These are phyloP conservation scores for Aspergillus fumigatus DNA, from an alignment of 2,329 filamentous ascomycete genomes.

Conservation along the genomic window DNA sequence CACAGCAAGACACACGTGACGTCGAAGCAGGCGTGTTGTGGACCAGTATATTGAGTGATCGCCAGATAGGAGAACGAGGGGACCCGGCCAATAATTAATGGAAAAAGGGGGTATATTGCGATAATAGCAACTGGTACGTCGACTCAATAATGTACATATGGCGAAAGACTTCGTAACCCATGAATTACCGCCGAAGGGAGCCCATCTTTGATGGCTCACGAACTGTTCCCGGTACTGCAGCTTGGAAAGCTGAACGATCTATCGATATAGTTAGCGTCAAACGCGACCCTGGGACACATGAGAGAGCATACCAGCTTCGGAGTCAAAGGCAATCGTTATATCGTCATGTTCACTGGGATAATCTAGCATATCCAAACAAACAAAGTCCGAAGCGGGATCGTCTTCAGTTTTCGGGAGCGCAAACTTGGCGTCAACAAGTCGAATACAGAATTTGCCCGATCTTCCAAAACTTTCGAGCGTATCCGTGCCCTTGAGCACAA, in stretches of 20 bases:
- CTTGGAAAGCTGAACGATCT: conserved; percentile 38
- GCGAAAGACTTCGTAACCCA: not conserved
- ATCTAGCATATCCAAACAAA: conserved; percentile 82
- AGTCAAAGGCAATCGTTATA: conserved; percentile 79
- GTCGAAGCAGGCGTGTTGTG: not conserved
- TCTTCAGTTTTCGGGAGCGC: conserved; percentile 62
- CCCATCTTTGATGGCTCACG: conserved; percentile 38
- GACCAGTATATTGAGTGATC: not conserved
- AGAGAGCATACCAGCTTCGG: conserved; percentile 62
- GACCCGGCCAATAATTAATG: not conserved
- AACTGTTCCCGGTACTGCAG: conserved; percentile 35
- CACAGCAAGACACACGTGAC: not conserved
- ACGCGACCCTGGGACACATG: too few relatives aligned
- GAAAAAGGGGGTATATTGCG: not conserved
- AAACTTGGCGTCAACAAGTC: conserved; percentile 87
- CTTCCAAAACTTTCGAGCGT: conserved; percentile 67
- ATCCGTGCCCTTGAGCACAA: conserved; percentile 78
- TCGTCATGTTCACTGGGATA: conserved; percentile 92
- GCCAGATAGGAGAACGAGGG: not conserved
- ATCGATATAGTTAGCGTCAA: conserved; percentile 3
- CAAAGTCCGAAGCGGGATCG: conserved; percentile 61
- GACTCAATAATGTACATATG: not conserved
- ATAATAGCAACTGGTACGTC: not conserved
- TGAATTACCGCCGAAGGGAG: conserved; percentile 35
- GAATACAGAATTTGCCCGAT: conserved; percentile 65